Evolutionary conservation across 495 filamentous ascomycete genomes (phyloP).

Genomic region (Penicillium pancosmium): DNA sequence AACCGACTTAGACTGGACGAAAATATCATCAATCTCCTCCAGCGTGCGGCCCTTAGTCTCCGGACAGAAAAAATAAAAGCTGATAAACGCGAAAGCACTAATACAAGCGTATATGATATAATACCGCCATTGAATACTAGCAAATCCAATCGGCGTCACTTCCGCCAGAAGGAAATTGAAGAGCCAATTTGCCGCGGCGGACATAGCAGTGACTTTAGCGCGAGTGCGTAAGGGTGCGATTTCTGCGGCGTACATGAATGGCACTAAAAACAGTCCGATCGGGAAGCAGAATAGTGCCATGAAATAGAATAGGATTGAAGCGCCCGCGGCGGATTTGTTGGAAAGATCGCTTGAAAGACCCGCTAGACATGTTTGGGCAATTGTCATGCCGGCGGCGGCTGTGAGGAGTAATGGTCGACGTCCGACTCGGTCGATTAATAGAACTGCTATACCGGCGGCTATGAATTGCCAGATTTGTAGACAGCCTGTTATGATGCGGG

Average conservation of each 20-base stretch:
- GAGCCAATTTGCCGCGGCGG: slow-evolving; percentile 34
- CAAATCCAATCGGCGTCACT: slow-evolving; percentile 31
- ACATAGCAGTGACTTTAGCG: slow-evolving; percentile 54
- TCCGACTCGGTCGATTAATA: slow-evolving; percentile 31
- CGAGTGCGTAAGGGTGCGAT: slow-evolving; percentile 67
- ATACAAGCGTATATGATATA: slow-evolving; percentile 54
- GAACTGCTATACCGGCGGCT: slow-evolving; percentile 26
- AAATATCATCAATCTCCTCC: slow-evolving; percentile 53
- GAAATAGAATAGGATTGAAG: slow-evolving; percentile 57
- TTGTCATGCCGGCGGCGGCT: slow-evolving; percentile 61
- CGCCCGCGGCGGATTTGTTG: slow-evolving; percentile 32
- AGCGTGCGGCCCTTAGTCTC: slow-evolving; percentile 48
- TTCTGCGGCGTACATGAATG: slow-evolving; percentile 70
- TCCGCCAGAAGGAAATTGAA: slow-evolving; percentile 37
- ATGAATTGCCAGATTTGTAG: slow-evolving; percentile 34
- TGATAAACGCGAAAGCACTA: slow-evolving; percentile 34
- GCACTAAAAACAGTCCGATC: slow-evolving; percentile 64
- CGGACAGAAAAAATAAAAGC: slow-evolving; percentile 46
- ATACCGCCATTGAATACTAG: slow-evolving; percentile 47
- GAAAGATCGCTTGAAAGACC: slow-evolving; percentile 33
- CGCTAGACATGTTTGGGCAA: slow-evolving; percentile 62
- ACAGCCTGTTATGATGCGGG: slow-evolving; percentile 27
- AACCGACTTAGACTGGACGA: slow-evolving; percentile 45
- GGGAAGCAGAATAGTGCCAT: slow-evolving; percentile 68
- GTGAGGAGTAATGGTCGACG: slow-evolving; percentile 59